These are phyloP conservation scores for Forsythia suspensa DNA, from an alignment of 257 asterid species.

Conservation along the genomic window DNA sequence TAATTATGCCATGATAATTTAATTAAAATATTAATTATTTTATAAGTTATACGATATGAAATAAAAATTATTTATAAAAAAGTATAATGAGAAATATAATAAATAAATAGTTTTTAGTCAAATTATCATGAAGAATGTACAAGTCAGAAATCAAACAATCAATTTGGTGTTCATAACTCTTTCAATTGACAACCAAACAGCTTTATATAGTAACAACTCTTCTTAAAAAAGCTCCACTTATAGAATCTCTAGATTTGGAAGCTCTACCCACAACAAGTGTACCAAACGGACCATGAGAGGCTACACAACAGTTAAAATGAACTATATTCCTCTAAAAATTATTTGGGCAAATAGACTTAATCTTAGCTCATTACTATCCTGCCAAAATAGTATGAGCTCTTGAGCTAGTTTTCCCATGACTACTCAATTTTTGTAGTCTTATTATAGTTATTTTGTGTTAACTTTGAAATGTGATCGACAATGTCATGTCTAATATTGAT, in stretches of 20 bases:
- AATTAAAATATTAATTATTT: too few species aligned
- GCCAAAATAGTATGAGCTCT: not conserved
- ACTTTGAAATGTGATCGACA: not conserved
- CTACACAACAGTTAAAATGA: not conserved
- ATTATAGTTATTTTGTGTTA: not conserved
- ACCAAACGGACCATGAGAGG: not conserved
- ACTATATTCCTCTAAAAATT: not conserved
- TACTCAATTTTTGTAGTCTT: not conserved
- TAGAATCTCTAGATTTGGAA: not conserved
- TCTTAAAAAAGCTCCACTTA: not conserved
- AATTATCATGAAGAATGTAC: not conserved
- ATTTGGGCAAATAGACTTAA: not conserved
- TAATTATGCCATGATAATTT: not conserved
- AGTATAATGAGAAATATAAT: not conserved
- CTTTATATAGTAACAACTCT: too few species aligned
- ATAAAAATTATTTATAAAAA: too few species aligned
- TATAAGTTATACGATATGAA: not conserved
- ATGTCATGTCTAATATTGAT: not conserved
- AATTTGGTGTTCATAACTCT: not conserved
- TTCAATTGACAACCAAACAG: not conserved
- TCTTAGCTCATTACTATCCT: conserved; percentile 1
- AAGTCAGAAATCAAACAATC: not conserved
- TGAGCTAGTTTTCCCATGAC: not conserved
- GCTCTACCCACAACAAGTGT: not conserved
- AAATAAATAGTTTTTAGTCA: too few species aligned